phyloP scores from a whole-genome alignment of 192 early-diverging fungal species.

The Podila minutissima region DNA sequence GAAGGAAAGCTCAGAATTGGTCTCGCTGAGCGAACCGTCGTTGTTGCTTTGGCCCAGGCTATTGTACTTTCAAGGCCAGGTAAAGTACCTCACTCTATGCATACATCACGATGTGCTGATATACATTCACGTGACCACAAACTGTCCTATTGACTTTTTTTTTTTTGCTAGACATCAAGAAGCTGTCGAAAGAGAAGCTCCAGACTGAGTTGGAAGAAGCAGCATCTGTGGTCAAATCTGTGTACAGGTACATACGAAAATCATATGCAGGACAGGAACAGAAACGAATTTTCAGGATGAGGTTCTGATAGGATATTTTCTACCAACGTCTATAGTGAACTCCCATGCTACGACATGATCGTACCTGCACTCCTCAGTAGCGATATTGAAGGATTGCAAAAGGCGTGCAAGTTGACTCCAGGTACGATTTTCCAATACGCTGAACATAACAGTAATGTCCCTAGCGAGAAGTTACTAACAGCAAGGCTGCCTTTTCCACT shows the following conservation, averaged over 20 bases:
- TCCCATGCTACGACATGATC: slow-evolving; percentile 93
- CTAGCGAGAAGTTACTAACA: neutral
- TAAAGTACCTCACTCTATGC: slow-evolving; percentile 4
- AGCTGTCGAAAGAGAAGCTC: slow-evolving; percentile 42
- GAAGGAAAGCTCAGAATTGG: slow-evolving; percentile 98
- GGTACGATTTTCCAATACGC: slow-evolving; percentile 49
- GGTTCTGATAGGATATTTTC: neutral
- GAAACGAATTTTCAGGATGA: neutral
- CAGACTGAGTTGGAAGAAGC: slow-evolving; percentile 55
- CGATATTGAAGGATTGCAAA: slow-evolving; percentile 72
- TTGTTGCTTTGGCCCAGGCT: slow-evolving; percentile 89
- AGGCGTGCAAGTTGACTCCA: slow-evolving; percentile 91
- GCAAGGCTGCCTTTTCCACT: neutral
- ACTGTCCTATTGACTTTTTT: neutral
- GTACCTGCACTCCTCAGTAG: slow-evolving; percentile 85
- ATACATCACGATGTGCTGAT: neutral
- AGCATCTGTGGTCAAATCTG: slow-evolving; percentile 63
- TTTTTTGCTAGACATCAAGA: slow-evolving; percentile 36
- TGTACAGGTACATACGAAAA: slow-evolving; percentile 45
- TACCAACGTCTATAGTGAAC: slow-evolving; percentile 67
- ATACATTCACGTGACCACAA: neutral
- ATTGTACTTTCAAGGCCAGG: slow-evolving; percentile 69
- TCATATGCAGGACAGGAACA: too few relatives aligned
- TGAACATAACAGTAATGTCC: neutral
- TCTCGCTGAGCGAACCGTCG: slow-evolving; percentile 92